Conservation (phyloP, 2,329 filamentous ascomycete genomes). For the Apiospora saccharicola region DNA sequence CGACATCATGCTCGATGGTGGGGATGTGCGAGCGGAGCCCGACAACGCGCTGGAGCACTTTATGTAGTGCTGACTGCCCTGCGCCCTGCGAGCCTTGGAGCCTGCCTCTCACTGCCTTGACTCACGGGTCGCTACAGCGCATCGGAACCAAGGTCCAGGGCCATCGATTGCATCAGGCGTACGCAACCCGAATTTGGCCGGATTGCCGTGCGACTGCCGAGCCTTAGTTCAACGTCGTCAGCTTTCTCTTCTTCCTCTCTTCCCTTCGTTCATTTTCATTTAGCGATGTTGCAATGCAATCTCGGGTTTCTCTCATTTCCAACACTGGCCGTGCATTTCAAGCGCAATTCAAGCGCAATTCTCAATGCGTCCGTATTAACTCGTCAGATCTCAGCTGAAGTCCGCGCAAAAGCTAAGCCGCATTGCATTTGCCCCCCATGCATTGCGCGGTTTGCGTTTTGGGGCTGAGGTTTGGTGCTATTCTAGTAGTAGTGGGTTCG, state of each 20-base stretch:
- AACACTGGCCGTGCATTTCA: neutral
- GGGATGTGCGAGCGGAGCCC: slow-evolving; percentile 7
- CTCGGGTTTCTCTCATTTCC: neutral
- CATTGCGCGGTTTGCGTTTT: too few species aligned
- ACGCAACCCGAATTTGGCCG: neutral
- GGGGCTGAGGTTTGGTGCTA: too few species aligned
- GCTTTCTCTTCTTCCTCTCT: too few species aligned
- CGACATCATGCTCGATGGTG: neutral
- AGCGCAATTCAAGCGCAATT: too few species aligned
- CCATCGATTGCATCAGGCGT: neutral
- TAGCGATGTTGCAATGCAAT: neutral
- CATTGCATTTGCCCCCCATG: too few species aligned
- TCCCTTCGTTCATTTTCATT: too few species aligned
- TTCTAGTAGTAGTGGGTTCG: too few species aligned
- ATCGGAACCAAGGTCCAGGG: neutral
- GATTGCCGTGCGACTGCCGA: neutral
- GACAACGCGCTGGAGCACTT: slow-evolving; percentile 12
- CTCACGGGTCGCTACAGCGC: neutral
- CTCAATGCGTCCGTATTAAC: too few species aligned
- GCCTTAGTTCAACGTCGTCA: slow-evolving; percentile 17
- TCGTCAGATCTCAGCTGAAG: neutral
- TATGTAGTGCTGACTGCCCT: too few species aligned
- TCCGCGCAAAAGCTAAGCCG: too few species aligned
- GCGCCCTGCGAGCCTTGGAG: too few species aligned
- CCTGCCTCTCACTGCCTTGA: neutral